Evolutionary conservation across 2,329 filamentous ascomycete species (phyloP), one percentile per base, ranked within the genome.

Genomic region (Sclerotinia subarctica): DNA sequence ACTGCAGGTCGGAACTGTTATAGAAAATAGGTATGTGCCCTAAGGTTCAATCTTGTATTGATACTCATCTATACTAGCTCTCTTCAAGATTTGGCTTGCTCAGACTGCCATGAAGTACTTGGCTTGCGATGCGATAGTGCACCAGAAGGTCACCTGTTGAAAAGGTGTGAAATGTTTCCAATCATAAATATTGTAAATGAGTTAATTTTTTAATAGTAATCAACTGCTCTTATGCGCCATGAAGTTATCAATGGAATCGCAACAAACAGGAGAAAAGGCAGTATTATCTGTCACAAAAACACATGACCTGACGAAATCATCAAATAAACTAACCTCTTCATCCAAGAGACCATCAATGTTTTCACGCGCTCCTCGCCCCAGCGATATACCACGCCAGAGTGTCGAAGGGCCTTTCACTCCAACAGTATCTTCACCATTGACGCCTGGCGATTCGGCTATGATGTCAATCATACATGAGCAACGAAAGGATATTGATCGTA

Each of bases 51-150:
- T n/a, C 38, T 19, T 10, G 19, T 53, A 42, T 44, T 2, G 29
- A 46, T 42, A 47, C 69, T 63, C 21, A 62, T 38, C 32, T n/a
- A 11, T 57, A 29, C 26, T 67, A 77, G 76, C 64, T 70, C 71
- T 42, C 67, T 77, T 7, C 74, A 75, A 69, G 74, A 78, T 73
- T 38, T 78, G 32, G 70, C 57, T 5, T 78, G 77, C 64, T 60
- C 42, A 51, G 69, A 64, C 59, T 78, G 77, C 53, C 64, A 67
- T 32, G 65, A 66, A 32, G 57, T 72, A 13, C 19, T 78, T 7
- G 77, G 76, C 10, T 60, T 77, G 29, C 70, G 72, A 26, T 78
- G 77, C 64, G 71, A 77, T 26, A 72, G 60, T 67, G 76, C 75
- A 49, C 75, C 75, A 32, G 68, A 70, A n/a, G 72, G 69, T 17